Evolutionary conservation across 2,329 filamentous ascomycete genomes (phyloP), one percentile per base, ranked within the genome.

Genomic region (Ampelomyces quisqualis): DNA sequence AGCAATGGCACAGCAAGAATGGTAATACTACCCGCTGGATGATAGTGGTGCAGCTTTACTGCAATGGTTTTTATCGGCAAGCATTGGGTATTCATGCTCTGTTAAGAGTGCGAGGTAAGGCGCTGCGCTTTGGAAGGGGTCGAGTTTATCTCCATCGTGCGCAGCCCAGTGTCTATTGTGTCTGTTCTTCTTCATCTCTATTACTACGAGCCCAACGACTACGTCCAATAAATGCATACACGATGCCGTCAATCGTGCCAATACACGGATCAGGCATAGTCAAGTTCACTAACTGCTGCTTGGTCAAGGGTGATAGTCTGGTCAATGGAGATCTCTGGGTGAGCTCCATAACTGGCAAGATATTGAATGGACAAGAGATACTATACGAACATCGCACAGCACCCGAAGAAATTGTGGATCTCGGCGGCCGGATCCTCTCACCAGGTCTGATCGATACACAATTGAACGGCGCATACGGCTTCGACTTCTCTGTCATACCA

Each of bases 391-490:
- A 86, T 37, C 76, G 82, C 31, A 73, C 78, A 38, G 73, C 84
- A 2, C 88, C 90, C 1, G 87, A 91, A 62, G 71, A 82, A 54
- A 83, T 84, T 38, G 76, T 95, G 55, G 82, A 96, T 60, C 81
- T 96, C 1, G 80, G 82, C 36, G 88, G 89, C 43, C 88, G 88
- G 57, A 91, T 95, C 52, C 67, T 96, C 14, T 82, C 86, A 0
- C 89, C 90, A 0, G 90, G 90, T 18, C 78, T 96, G 62, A 93
- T 96, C 56, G 90, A 96, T 53, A 85, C 86, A 37, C 90, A 96
- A 69, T 82, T 96, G 55, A 96, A 96, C 60, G 90, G 90, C 33
- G 90, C 87, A 7, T 91, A 90, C 59, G 90, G 90, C 41, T 94
- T 95, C 74, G 91, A 95, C 73, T 95, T 94, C 67, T 93, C 88